phyloP scores from a whole-genome alignment of 352 stramenopile genomes.

The Globisporangium nunn region DNA sequence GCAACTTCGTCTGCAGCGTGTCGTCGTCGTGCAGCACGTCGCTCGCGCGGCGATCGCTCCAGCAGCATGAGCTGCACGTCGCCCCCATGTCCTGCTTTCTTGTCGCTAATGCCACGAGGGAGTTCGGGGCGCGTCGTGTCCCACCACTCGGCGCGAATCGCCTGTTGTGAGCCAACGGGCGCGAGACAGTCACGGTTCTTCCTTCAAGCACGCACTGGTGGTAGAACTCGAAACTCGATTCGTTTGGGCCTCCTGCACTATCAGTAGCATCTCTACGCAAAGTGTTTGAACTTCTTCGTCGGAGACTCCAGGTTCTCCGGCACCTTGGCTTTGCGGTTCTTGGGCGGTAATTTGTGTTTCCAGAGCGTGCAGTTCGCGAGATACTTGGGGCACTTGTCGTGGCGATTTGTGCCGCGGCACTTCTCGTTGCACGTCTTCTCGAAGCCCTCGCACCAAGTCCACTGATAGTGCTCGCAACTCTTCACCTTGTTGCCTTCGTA shows the following conservation, averaged over 20 bases:
- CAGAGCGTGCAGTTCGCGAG: conserved; percentile 81
- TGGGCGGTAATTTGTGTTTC: conserved; percentile 83
- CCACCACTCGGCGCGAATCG: not conserved
- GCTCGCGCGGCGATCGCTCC: conserved; percentile 23
- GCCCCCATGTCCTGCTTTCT: conserved; percentile 18
- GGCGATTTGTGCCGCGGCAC: conserved; percentile 74
- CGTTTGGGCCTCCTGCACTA: not conserved
- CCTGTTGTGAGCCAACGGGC: not conserved
- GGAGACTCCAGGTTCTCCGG: conserved; percentile 73
- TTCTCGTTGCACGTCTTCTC: conserved; percentile 83
- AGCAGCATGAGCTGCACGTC: conserved; percentile 33
- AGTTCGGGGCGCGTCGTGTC: conserved; percentile 2
- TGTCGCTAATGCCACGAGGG: no score
- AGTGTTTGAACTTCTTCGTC: conserved; percentile 80
- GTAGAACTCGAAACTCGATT: not conserved
- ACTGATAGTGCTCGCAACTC: conserved; percentile 82
- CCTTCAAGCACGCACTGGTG: not conserved
- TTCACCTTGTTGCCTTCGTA: conserved; percentile 80
- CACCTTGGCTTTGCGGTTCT: conserved; percentile 73
- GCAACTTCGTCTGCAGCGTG: conserved; percentile 47
- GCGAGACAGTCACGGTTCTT: not conserved
- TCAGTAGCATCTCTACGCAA: conserved; percentile 26
- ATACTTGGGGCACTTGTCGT: conserved; percentile 85
- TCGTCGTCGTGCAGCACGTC: conserved; percentile 26
- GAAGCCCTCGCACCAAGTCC: conserved; percentile 83